Percentiles rank a stretch among this genome's conserved stretches.
Evolutionary conservation across 495 filamentous ascomycete genomes (phyloP).

Genomic region (Lentithecium fluviatile): DNA sequence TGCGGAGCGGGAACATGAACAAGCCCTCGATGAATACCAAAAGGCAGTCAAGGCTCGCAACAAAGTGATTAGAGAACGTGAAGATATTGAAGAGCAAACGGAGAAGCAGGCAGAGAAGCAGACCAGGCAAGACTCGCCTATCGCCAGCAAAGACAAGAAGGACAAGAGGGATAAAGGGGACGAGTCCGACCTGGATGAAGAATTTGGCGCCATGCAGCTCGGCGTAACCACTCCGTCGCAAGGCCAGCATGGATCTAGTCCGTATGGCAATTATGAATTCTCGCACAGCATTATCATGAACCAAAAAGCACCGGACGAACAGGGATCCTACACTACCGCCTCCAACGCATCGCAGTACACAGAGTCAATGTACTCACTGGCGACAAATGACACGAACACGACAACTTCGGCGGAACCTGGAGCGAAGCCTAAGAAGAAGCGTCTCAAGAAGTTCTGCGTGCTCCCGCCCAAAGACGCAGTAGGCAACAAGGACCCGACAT

Average conservation of each 20-base stretch:
- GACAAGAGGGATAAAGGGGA: slow-evolving; percentile 55
- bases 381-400: background rate
- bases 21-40: slow-evolving; percentile 58
- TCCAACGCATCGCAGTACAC: background rate
- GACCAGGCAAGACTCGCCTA: background rate
- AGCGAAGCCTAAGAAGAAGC: slow-evolving; percentile 33
- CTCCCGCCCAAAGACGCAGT: slow-evolving; percentile 55
- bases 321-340: background rate
- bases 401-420: slow-evolving; percentile 2
- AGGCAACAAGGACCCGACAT: slow-evolving; percentile 60
- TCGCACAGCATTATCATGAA: slow-evolving; percentile 14
- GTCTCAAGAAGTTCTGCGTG: slow-evolving; percentile 70
- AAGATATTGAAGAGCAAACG: slow-evolving; percentile 44
- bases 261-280: slow-evolving; percentile 24
- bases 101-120: slow-evolving; percentile 31
- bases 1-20: slow-evolving; percentile 61
- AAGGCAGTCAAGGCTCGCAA: slow-evolving; percentile 62
- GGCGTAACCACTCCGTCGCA: background rate
- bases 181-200: slow-evolving; percentile 7
- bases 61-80: slow-evolving; percentile 57
- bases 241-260: background rate
- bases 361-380: slow-evolving; percentile 7
- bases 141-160: slow-evolving; percentile 9
- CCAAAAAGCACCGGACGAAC: slow-evolving; percentile 15
- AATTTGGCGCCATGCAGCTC: slow-evolving; percentile 1